phyloP scores from a whole-genome alignment of 1,284 basidiomycete genomes.

The Volvariella surrecta region DNA sequence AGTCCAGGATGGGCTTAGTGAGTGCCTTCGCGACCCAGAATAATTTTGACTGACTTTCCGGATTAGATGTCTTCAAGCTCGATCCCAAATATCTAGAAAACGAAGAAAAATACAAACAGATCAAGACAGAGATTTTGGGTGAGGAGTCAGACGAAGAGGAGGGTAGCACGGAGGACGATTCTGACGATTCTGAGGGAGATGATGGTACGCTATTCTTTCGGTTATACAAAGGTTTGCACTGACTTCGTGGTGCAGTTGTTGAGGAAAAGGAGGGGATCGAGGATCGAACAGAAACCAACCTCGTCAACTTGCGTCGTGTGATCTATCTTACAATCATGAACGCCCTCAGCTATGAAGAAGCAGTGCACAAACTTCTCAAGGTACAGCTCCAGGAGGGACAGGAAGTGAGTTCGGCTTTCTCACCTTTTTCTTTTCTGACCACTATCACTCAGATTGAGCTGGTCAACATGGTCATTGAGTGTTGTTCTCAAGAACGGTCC shows the following conservation, averaged over 20 bases:
- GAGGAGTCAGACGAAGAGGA: constrained; percentile 67
- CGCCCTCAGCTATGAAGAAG: constrained; percentile 96
- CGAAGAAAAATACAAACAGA: constrained; percentile 88
- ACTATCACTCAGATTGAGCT: constrained; percentile 67
- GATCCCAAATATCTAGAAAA: constrained; percentile 87
- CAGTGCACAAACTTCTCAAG: constrained; percentile 95
- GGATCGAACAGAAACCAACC: constrained; percentile 91
- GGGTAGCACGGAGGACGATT: constrained; percentile 46
- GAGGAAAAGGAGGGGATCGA: constrained; percentile 85
- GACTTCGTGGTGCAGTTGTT: constrained; percentile 30
- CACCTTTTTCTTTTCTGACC: constrained; percentile 1
- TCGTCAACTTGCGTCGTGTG: constrained; percentile 88
- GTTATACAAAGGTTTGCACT: background rate
- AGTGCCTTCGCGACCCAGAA: constrained; percentile 25
- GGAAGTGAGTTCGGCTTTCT: constrained; percentile 53
- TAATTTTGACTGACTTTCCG: background rate
- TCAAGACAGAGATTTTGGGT: constrained; percentile 93
- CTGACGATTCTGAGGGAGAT: constrained; percentile 55
- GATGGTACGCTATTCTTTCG: constrained; percentile 37
- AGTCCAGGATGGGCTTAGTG: constrained; percentile 90
- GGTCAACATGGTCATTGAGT: constrained; percentile 98
- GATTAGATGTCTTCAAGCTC: constrained; percentile 87
- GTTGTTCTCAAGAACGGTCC: constrained; percentile 98
- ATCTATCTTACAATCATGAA: constrained; percentile 99
- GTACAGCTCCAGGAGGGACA: constrained; percentile 87